These are phyloP conservation scores for Pyrus betulifolia DNA, from an alignment of 306 rosid genomes.

Conservation along the genomic window DNA sequence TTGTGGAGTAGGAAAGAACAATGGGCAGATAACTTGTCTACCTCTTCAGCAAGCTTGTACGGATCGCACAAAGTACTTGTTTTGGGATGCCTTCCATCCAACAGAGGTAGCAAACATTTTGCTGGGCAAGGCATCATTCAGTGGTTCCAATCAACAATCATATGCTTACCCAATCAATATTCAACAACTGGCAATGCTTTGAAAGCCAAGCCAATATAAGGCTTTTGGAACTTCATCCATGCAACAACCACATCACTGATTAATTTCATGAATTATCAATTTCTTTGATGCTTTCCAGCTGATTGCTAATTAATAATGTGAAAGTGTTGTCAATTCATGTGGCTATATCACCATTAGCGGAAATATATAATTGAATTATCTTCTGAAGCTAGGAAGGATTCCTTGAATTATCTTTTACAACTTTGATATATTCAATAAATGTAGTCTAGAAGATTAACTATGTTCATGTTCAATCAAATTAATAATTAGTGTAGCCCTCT, in stretches of 20 bases:
- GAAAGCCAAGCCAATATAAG: not conserved
- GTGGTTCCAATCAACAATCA: conserved; percentile 25
- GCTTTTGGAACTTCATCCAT: not conserved
- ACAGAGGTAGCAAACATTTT: conserved; percentile 64
- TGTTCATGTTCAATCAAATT: not conserved
- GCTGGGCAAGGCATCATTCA: conserved; percentile 45
- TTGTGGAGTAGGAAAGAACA: conserved; percentile 88
- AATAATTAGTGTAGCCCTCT: not conserved
- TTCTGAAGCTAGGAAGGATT: not conserved
- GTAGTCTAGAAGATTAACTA: not conserved
- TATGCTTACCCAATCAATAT: conserved; percentile 74
- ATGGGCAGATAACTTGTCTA: conserved; percentile 84
- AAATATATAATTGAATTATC: not conserved
- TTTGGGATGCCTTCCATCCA: conserved; percentile 95
- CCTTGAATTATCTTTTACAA: no score
- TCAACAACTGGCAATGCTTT: conserved; percentile 53
- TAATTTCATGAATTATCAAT: not conserved
- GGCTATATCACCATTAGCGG: not conserved
- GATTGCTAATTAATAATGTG: not conserved
- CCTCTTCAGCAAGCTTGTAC: conserved; percentile 67
- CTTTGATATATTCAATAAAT: no score
- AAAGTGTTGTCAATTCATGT: not conserved
- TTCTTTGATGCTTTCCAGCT: not conserved
- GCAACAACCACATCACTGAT: not conserved
- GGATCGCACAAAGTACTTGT: conserved; percentile 59